Percentiles rank a stretch among this genome's conserved stretches.
These are phyloP conservation scores for Pseudogymnoascus verrucosus DNA, from an alignment of 2,329 filamentous ascomycete genomes.

Conservation along the genomic window DNA sequence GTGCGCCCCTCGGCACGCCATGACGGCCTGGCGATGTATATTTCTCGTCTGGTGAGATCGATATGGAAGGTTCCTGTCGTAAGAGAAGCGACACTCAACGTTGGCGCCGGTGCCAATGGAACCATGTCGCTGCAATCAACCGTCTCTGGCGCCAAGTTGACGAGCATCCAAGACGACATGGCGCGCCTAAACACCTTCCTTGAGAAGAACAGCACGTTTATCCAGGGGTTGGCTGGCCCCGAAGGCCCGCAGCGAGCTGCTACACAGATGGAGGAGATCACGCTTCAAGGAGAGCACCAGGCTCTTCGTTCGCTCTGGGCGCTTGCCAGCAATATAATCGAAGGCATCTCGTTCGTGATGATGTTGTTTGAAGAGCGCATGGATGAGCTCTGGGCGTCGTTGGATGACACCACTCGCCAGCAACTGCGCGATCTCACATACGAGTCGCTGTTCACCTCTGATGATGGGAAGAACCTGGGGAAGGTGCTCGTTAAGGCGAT, in stretches of 20 bases:
- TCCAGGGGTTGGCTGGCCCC: slow-evolving; percentile 88
- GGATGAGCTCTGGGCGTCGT: slow-evolving; percentile 71
- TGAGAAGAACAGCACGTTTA: slow-evolving; percentile 78
- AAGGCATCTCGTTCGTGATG: slow-evolving; percentile 91
- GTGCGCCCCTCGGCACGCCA: slow-evolving; percentile 85
- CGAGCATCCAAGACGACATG: slow-evolving; percentile 70
- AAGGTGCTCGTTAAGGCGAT: slow-evolving; percentile 96
- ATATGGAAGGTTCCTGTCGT: slow-evolving; percentile 81
- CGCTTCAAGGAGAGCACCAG: slow-evolving; percentile 88
- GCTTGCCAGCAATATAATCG: slow-evolving; percentile 82
- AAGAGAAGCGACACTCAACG: slow-evolving; percentile 28
- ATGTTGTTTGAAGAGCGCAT: slow-evolving; percentile 93
- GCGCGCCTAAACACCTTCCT: slow-evolving; percentile 75
- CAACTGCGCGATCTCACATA: slow-evolving; percentile 73
- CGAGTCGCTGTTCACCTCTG: slow-evolving; percentile 75
- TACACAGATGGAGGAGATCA: slow-evolving; percentile 83
- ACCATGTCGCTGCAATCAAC: slow-evolving; percentile 58
- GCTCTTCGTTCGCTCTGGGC: slow-evolving; percentile 79
- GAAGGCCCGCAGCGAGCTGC: slow-evolving; percentile 71
- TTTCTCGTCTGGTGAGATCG: slow-evolving; percentile 77
- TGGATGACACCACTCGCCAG: slow-evolving; percentile 63
- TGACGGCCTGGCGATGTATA: slow-evolving; percentile 78
- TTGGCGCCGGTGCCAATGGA: slow-evolving; percentile 40
- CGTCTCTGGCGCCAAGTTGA: slow-evolving; percentile 60
- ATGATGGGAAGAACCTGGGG: slow-evolving; percentile 76